Conservation (phyloP, 768 basidiomycete species). For the Austroboletus eburneus region DNA sequence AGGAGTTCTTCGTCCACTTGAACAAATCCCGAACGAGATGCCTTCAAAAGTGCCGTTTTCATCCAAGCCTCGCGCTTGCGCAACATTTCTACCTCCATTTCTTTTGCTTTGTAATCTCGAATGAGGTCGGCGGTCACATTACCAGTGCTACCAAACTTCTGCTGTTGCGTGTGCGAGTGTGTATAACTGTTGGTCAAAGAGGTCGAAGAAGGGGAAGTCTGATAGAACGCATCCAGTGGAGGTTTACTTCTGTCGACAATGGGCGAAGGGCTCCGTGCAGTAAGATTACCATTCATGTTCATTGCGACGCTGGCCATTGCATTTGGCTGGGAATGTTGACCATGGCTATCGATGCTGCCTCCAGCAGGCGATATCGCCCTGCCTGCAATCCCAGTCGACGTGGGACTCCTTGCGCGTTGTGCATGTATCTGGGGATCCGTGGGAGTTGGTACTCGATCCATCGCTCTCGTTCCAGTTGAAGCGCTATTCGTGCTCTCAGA, state of each 20-base stretch:
- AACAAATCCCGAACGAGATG: conserved; percentile 74
- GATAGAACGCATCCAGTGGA: conserved; percentile 61
- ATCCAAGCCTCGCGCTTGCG: conserved; percentile 84
- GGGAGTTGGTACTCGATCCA: conserved; percentile 55
- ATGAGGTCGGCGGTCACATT: conserved; percentile 73
- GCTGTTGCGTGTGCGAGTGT: conserved; percentile 37
- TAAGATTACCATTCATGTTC: conserved; percentile 43
- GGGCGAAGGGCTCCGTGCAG: conserved; percentile 55
- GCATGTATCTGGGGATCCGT: conserved; percentile 34
- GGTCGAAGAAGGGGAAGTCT: conserved; percentile 35
- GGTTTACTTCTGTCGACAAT: conserved; percentile 50
- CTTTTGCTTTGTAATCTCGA: conserved; percentile 77
- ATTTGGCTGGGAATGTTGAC: conserved; percentile 29
- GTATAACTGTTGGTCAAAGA: conserved; percentile 48
- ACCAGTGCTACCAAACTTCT: conserved; percentile 51
- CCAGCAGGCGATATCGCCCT: conserved; percentile 62
- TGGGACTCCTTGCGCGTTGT: conserved; percentile 56
- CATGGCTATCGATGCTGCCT: conserved; percentile 21
- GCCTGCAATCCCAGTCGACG: conserved; percentile 34
- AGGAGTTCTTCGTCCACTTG: conserved; percentile 52
- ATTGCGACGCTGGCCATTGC: conserved; percentile 56
- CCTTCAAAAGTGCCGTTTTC: conserved; percentile 72
- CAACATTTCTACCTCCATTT: conserved; percentile 71
- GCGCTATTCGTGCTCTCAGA: conserved; percentile 35
- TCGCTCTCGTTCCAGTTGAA: conserved; percentile 26